Percentiles rank a stretch among this genome's conserved stretches.
Conservation (phyloP, 192 early-diverging fungal genomes). For the Radiomyces spectabilis region DNA sequence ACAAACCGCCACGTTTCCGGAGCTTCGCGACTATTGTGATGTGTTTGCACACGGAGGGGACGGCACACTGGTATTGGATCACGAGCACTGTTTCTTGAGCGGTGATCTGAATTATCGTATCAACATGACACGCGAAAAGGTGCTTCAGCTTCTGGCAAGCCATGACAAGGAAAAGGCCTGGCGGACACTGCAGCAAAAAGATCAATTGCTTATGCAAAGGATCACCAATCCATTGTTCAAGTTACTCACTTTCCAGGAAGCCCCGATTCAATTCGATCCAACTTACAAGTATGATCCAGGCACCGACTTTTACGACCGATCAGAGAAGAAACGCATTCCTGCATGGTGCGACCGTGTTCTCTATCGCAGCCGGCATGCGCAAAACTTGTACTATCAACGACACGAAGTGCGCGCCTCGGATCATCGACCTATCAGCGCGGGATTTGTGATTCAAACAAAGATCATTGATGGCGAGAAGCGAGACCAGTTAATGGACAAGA, state of each 20-base stretch:
- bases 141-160: slow-evolving; percentile 33
- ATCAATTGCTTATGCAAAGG: slow-evolving; percentile 53
- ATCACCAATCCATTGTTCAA: slow-evolving; percentile 62
- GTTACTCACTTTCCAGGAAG: slow-evolving; percentile 70
- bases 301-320: slow-evolving; percentile 79
- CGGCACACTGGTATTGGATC: slow-evolving; percentile 76
- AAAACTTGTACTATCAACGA: slow-evolving; percentile 51
- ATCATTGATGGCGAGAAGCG: slow-evolving; percentile 44
- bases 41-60: slow-evolving; percentile 79
- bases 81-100: slow-evolving; percentile 65
- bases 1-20: slow-evolving; percentile 29
- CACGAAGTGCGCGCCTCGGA: slow-evolving; percentile 70
- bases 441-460: slow-evolving; percentile 57
- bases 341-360: slow-evolving; percentile 96
- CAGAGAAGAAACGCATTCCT: slow-evolving; percentile 89
- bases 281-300: slow-evolving; percentile 97
- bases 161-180: slow-evolving; percentile 27
- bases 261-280: slow-evolving; percentile 74
- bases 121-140: slow-evolving; percentile 56
- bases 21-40: slow-evolving; percentile 23
- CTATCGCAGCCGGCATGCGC: slow-evolving; percentile 39
- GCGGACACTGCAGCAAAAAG: slow-evolving; percentile 47
- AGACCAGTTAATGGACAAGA: slow-evolving; percentile 33
- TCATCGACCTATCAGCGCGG: slow-evolving; percentile 76
- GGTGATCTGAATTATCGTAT: slow-evolving; percentile 98